Base-by-base conservation (phyloP, 2,329 filamentous ascomycete species). In the Cladophialophora psammophila region DNA sequence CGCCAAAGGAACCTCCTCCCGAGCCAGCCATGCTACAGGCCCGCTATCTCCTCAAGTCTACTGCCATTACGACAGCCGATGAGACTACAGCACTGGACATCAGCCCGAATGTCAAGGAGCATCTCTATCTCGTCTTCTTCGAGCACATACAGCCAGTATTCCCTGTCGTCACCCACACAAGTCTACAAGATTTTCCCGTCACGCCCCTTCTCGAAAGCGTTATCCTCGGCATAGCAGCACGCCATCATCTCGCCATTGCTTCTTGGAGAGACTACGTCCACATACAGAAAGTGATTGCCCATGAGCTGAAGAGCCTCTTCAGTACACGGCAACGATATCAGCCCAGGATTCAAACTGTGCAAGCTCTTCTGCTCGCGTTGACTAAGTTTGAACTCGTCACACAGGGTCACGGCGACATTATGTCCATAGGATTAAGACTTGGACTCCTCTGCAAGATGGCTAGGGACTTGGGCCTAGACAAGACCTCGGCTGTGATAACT, bases 221-320 rank as follows among this genome's bases (percentile, higher is more conserved):
- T 5, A 60, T 60, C 26, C 57, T 60, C 9, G 57, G 57, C 9
- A 42, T 32, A 20, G 57, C 57, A 34, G 57, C 57, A 32, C 57
- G 57, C 10, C 57, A 60, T 35, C 57, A 60, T 60, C 40, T 42
- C 26, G 57, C 57, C 38, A 60, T 60, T 9, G 40, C 40, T 18
- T 60, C 57, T 32, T 42, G 35, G 36, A 60, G 57, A 31, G 57
- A 60, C 31, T 60, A 34, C n/a, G 57, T 42, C 34, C 57, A 60
- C 40, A 60, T 60, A 15, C 57, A 48, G n/a, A 42, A 48, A 7
- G 40, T 60, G 18, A 18, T 60, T 31, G 20, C 40, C 31, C n/a
- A 31, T 35, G 57, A 60, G 40, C 57, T 60, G 12, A 45, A 48
- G 13, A 13, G 9, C n/a, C 32, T 60, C 35, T 60, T 60, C 57